These are phyloP conservation scores for Calonectria ilicicola DNA, from an alignment of 2,329 filamentous ascomycete species.

Conservation along the genomic window DNA sequence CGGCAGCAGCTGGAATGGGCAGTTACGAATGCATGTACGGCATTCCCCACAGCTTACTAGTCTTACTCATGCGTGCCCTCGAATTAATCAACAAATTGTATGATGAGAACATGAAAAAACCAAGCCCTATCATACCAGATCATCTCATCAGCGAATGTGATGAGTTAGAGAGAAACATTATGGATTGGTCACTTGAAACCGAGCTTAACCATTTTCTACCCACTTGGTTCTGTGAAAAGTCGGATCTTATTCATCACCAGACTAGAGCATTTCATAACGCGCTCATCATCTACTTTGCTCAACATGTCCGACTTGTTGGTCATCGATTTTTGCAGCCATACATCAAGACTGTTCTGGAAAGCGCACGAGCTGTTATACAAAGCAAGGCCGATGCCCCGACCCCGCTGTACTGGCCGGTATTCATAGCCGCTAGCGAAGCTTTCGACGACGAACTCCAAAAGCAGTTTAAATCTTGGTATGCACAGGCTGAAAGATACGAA, in stretches of 20 bases:
- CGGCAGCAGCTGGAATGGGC: background rate
- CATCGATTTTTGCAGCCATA: constrained; percentile 33
- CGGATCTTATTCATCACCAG: constrained; percentile 20
- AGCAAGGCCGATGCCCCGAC: constrained; percentile 31
- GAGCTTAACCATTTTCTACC: background rate
- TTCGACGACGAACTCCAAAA: constrained; percentile 31
- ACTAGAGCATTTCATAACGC: constrained; percentile 40
- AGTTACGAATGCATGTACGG: constrained; percentile 25
- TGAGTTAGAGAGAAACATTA: constrained; percentile 17
- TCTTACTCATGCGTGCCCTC: constrained; percentile 10
- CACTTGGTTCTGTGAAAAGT: background rate
- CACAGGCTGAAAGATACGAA: constrained; percentile 27
- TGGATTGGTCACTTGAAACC: constrained; percentile 20
- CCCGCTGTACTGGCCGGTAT: constrained; percentile 38
- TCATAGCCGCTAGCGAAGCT: constrained; percentile 38
- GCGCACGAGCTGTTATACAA: constrained; percentile 33
- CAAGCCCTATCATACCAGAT: background rate
- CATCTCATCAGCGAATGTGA: background rate
- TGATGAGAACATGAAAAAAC: background rate
- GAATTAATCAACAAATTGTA: constrained; percentile 18
- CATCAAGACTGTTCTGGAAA: constrained; percentile 28
- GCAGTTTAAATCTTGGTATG: constrained; percentile 38
- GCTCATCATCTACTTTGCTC: constrained; percentile 41
- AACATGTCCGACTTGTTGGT: constrained; percentile 30
- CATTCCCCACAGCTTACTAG: constrained; percentile 1